These are phyloP conservation scores for Diplocarpon mali DNA, from an alignment of 2,329 filamentous ascomycete genomes.

Conservation along the genomic window DNA sequence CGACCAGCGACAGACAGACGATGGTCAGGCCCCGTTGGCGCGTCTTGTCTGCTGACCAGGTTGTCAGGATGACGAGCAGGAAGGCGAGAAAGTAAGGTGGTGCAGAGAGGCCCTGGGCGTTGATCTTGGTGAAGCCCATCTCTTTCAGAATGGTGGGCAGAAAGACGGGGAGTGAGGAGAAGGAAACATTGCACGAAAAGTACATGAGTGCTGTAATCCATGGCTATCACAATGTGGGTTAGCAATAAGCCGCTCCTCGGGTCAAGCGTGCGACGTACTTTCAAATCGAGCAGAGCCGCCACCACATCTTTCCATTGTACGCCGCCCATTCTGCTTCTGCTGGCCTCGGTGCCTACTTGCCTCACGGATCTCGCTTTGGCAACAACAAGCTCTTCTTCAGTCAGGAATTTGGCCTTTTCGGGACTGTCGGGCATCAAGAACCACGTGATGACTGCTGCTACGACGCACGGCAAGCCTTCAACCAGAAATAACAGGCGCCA, in stretches of 20 bases:
- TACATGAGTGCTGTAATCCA: conserved; percentile 8
- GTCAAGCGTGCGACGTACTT: conserved; percentile 19
- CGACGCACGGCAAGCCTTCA: conserved; percentile 49
- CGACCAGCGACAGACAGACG: conserved; percentile 1
- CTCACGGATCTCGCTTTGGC: conserved; percentile 41
- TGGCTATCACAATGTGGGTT: background rate
- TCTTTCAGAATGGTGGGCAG: conserved; percentile 49
- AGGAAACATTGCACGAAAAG: conserved; percentile 46
- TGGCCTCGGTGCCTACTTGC: conserved; percentile 39
- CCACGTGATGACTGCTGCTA: conserved; percentile 43
- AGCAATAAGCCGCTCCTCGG: background rate
- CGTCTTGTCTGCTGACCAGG: conserved; percentile 2
- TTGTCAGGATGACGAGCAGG: conserved; percentile 42
- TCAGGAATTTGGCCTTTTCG: conserved; percentile 38
- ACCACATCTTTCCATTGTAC: conserved; percentile 37
- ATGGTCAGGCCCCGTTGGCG: conserved; percentile 7
- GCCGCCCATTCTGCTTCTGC: conserved; percentile 36
- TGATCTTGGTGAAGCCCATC: conserved; percentile 57
- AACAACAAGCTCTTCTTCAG: conserved; percentile 35
- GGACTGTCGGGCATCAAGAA: conserved; percentile 43
- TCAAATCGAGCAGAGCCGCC: conserved; percentile 35
- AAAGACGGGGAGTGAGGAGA: conserved; percentile 52
- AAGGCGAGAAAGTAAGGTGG: conserved; percentile 61
- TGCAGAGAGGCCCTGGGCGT: conserved; percentile 61
- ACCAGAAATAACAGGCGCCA: conserved; percentile 58